phyloP scores from a whole-genome alignment of 768 basidiomycete species.

The Omphalotus guepiniiformis region DNA sequence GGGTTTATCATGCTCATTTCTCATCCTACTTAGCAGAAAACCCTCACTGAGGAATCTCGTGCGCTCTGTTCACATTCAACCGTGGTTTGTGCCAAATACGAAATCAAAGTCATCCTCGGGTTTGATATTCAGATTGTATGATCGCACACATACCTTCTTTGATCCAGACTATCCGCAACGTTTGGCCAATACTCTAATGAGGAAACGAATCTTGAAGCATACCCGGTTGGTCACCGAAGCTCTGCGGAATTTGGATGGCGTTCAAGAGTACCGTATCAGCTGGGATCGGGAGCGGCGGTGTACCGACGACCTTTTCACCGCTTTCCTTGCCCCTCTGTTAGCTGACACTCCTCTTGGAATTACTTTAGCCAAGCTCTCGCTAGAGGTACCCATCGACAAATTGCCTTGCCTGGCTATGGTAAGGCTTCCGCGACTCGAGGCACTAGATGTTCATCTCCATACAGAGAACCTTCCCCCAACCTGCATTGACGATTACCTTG shows the following conservation, averaged over 20 bases:
- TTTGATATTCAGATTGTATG: not conserved
- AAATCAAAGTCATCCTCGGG: not conserved
- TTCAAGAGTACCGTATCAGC: conserved; percentile 35
- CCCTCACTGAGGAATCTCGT: conserved; percentile 26
- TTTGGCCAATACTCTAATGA: not conserved
- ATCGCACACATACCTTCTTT: conserved; percentile 3
- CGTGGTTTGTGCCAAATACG: conserved; percentile 31
- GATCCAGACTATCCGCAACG: conserved; percentile 2
- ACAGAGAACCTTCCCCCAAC: conserved; percentile 23
- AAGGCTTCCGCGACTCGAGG: conserved; percentile 29
- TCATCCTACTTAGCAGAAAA: conserved; percentile 16
- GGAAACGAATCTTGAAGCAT: conserved; percentile 34
- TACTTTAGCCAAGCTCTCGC: conserved; percentile 27
- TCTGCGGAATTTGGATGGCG: conserved; percentile 26
- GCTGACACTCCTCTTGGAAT: conserved; percentile 20
- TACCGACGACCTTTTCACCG: conserved; percentile 33
- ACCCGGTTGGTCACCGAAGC: conserved; percentile 28
- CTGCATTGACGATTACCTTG: conserved; percentile 32
- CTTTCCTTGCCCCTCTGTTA: conserved; percentile 34
- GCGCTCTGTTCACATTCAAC: conserved; percentile 30
- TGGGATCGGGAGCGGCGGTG: conserved; percentile 33
- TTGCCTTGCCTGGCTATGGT: conserved; percentile 29
- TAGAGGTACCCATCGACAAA: conserved; percentile 37
- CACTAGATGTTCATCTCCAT: conserved; percentile 32
- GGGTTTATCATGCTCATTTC: not conserved